Evolutionary conservation across 2,329 filamentous ascomycete species (phyloP).

Genomic region (Scortechinia acanthostroma): DNA sequence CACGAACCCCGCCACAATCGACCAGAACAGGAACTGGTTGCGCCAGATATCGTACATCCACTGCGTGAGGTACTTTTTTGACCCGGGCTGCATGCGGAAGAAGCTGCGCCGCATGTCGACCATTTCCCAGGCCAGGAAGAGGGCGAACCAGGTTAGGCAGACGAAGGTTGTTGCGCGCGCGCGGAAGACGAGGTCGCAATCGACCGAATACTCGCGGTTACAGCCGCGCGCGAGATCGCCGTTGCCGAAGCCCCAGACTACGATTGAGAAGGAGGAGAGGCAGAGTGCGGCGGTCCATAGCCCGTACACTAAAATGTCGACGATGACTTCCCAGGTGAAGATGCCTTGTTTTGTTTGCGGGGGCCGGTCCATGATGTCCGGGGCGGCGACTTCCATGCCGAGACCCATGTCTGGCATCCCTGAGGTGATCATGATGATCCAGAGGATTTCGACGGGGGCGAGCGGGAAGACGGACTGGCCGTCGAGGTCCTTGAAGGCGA

Average conservation of each 20-base stretch:
- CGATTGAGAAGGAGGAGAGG: slow-evolving; percentile 53
- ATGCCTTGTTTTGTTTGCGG: slow-evolving; percentile 67
- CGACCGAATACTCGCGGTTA: slow-evolving; percentile 44
- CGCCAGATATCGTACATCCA: slow-evolving; percentile 65
- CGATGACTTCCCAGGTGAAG: slow-evolving; percentile 70
- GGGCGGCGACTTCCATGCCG: slow-evolving; percentile 69
- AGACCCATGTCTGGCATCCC: slow-evolving; percentile 83
- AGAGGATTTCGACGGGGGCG: slow-evolving; percentile 83
- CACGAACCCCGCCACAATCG: slow-evolving; percentile 39
- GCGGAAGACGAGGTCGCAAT: slow-evolving; percentile 60
- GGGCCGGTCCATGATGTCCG: slow-evolving; percentile 73
- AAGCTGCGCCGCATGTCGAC: slow-evolving; percentile 66
- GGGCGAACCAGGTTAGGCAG: slow-evolving; percentile 68
- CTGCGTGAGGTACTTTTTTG: slow-evolving; percentile 52
- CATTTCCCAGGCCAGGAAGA: slow-evolving; percentile 76
- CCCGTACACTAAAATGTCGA: slow-evolving; percentile 77
- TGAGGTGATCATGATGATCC: slow-evolving; percentile 92
- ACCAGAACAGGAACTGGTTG: slow-evolving; percentile 67
- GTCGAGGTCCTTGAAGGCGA: slow-evolving; percentile 55
- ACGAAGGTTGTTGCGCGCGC: slow-evolving; percentile 70
- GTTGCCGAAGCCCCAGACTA: slow-evolving; percentile 53
- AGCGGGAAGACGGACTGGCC: slow-evolving; percentile 65
- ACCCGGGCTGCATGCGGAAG: slow-evolving; percentile 66
- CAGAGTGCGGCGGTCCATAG: slow-evolving; percentile 69
- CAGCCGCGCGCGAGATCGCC: slow-evolving; percentile 49